These are phyloP conservation scores for Ilex asprella DNA, from an alignment of 257 asterid genomes.

Conservation along the genomic window DNA sequence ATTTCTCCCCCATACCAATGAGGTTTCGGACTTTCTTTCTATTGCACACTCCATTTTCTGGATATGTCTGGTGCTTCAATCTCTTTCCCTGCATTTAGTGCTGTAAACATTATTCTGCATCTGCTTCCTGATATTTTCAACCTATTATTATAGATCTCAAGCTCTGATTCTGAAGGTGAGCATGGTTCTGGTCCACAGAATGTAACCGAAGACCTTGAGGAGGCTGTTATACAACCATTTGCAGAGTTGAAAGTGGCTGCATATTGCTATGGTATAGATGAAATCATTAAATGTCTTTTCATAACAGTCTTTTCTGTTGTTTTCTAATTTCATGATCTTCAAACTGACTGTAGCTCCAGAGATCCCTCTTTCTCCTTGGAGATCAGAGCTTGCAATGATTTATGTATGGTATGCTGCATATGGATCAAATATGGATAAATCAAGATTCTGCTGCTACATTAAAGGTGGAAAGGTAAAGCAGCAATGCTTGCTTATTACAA, in stretches of 20 bases:
- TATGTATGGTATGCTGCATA: conserved; percentile 77
- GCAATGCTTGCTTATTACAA: conserved; percentile 3
- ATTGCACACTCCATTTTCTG: too few relatives aligned
- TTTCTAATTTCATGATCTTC: conserved; percentile 13
- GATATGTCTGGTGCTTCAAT: too few relatives aligned
- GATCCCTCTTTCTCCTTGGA: conserved; percentile 41
- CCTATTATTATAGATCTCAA: conserved; percentile 33
- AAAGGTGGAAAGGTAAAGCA: conserved; percentile 82
- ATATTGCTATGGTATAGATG: conserved; percentile 31
- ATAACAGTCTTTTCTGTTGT: neutral
- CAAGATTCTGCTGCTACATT: conserved; percentile 78
- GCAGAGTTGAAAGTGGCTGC: conserved; percentile 46
- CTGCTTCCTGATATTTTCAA: conserved; percentile 2
- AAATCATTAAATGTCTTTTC: conserved; percentile 1
- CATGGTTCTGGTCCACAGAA: conserved; percentile 15
- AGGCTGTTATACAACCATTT: conserved; percentile 49
- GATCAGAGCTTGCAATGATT: conserved; percentile 59
- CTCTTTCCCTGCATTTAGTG: too few relatives aligned
- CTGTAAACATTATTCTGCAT: conserved; percentile 6
- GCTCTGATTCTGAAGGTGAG: conserved; percentile 73
- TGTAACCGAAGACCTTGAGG: conserved; percentile 26
- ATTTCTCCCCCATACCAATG: too few relatives aligned
- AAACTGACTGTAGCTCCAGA: conserved; percentile 32
- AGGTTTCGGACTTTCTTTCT: too few relatives aligned
- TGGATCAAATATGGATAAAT: conserved; percentile 72